Evolutionary conservation across 352 stramenopile genomes (phyloP).

Genomic region (Phytophthora sansomeana): DNA sequence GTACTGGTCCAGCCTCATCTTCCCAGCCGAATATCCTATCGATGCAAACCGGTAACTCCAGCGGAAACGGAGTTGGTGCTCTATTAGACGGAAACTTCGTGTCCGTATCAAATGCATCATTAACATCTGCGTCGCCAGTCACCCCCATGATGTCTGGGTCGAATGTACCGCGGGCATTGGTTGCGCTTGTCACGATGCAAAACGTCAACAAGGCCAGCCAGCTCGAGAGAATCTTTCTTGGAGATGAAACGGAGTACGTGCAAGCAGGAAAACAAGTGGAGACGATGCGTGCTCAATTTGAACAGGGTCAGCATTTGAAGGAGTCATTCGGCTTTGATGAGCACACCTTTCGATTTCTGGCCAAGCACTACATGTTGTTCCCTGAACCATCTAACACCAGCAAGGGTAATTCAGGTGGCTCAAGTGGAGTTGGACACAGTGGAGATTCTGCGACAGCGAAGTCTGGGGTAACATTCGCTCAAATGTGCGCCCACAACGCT

Average conservation of each 20-base stretch:
- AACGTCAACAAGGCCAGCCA: constrained; percentile 67
- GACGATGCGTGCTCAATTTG: constrained; percentile 70
- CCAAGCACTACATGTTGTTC: constrained; percentile 75
- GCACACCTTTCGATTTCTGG: constrained; percentile 84
- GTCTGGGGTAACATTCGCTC: constrained; percentile 54
- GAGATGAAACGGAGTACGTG: constrained; percentile 67
- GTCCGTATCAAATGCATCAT: constrained; percentile 47
- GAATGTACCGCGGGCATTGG: constrained; percentile 56
- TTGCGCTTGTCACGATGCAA: constrained; percentile 80
- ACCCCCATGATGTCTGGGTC: constrained; percentile 49
- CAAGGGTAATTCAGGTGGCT: constrained; percentile 5
- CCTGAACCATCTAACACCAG: constrained; percentile 14
- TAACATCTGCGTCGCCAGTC: constrained; percentile 44
- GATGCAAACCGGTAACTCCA: constrained; percentile 21
- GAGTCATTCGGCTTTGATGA: constrained; percentile 90
- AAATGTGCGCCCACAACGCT: constrained; percentile 88
- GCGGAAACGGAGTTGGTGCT: constrained; percentile 6
- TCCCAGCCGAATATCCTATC: constrained; percentile 35
- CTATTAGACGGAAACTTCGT: constrained; percentile 37
- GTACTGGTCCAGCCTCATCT: constrained; percentile 19
- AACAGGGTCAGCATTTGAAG: constrained; percentile 71
- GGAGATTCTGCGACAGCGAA: constrained; percentile 8
- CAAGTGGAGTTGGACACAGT: constrained; percentile 18
- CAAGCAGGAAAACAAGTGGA: constrained; percentile 63
- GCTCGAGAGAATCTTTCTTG: constrained; percentile 76